phyloP scores from a whole-genome alignment of 257 asterid genomes.

The Apocynum venetum region DNA sequence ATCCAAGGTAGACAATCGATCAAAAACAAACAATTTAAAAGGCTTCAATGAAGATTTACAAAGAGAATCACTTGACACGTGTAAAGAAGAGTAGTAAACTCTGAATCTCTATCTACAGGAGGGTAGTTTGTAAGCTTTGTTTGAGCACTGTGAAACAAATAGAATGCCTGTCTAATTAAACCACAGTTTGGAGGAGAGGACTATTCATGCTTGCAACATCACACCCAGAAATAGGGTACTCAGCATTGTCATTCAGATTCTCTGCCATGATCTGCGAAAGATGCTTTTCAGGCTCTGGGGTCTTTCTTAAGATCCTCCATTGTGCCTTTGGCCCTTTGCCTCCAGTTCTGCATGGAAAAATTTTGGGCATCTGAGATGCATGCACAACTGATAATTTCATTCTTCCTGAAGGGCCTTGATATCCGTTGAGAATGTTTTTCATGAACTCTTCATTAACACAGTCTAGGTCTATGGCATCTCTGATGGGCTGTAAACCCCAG shows the following conservation, averaged over 20 bases:
- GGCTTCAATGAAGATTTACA: background rate
- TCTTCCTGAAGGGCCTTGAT: slow-evolving; percentile 31
- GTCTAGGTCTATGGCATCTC: slow-evolving; percentile 24
- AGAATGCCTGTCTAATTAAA: background rate
- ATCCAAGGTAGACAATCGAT: background rate
- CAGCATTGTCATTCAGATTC: slow-evolving; percentile 8
- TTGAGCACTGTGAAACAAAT: too few relatives aligned
- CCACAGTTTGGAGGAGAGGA: background rate
- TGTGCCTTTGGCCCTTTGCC: slow-evolving; percentile 17
- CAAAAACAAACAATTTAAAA: background rate
- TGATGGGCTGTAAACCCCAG: slow-evolving; percentile 47
- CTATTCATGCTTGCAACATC: slow-evolving; percentile 1
- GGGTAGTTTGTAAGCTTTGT: background rate
- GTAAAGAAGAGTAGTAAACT: background rate
- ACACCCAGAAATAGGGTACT: slow-evolving; percentile 17
- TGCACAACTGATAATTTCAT: slow-evolving; percentile 36
- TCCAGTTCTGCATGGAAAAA: background rate
- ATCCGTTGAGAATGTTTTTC: slow-evolving; percentile 25
- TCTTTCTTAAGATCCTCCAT: slow-evolving; percentile 25
- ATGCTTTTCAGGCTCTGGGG: slow-evolving; percentile 21
- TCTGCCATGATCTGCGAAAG: slow-evolving; percentile 18
- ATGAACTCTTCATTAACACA: slow-evolving; percentile 29
- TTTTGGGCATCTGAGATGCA: slow-evolving; percentile 32
- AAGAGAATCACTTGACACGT: background rate
- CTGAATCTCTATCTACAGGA: background rate